A percentile compares a stretch with the other conserved stretches of the same genome.
Evolutionary conservation across 2,329 filamentous ascomycete species (phyloP).

Genomic region (Venturia aucupariae): DNA sequence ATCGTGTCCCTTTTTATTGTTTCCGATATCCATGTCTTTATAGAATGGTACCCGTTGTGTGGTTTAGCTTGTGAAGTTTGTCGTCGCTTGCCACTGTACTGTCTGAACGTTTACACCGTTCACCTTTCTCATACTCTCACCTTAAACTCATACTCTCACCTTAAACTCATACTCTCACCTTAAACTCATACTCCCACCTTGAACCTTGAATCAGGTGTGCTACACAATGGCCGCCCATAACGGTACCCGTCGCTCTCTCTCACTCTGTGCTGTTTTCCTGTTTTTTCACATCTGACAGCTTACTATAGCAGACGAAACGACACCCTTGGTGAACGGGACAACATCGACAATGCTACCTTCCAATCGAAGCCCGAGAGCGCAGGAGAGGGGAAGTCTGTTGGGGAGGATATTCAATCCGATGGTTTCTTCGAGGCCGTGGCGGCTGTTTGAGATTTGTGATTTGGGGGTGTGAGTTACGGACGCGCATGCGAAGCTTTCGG

Average conservation of each 20-base stretch:
- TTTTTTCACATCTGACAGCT: background rate
- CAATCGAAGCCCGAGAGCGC: background rate
- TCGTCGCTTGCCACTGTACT: background rate
- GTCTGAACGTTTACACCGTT: background rate
- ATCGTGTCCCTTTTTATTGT: background rate
- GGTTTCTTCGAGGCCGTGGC: conserved; percentile 4
- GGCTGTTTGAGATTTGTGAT: conserved; percentile 15
- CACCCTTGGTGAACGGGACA: background rate
- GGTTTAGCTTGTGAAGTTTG: background rate
- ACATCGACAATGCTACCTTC: background rate
- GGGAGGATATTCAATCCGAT: conserved; percentile 9
- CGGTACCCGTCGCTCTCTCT: background rate
- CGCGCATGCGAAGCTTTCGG: too few species aligned
- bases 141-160: background rate
- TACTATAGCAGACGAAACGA: background rate
- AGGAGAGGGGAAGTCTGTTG: background rate
- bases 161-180: background rate
- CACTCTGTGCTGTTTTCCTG: background rate
- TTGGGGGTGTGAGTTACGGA: background rate
- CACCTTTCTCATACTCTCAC: too few species aligned
- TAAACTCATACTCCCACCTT: background rate
- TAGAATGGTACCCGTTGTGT: background rate
- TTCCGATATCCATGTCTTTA: background rate
- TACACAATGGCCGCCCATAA: background rate
- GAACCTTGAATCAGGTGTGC: background rate